phyloP scores from a whole-genome alignment of 164 flowering plant species.

The Berberis thunbergii region DNA sequence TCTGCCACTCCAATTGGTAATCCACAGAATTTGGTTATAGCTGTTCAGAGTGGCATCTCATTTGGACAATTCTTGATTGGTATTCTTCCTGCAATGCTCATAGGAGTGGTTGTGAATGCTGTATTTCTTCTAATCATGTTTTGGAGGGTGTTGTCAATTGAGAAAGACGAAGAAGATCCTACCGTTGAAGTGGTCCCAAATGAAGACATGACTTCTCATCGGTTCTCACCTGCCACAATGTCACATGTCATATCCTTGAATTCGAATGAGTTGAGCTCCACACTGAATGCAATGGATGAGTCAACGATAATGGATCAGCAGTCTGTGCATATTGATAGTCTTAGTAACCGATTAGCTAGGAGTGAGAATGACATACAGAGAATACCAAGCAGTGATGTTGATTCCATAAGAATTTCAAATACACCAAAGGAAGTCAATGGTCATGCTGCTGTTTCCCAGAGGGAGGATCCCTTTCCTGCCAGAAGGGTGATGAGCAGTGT shows the following conservation, averaged over 20 bases:
- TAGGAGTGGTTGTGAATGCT: constrained; percentile 55
- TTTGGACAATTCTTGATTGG: constrained; percentile 59
- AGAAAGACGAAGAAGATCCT: constrained; percentile 46
- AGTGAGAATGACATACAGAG: constrained; percentile 25
- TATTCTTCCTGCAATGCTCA: constrained; percentile 64
- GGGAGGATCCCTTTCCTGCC: constrained; percentile 23
- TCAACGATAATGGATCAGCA: constrained; percentile 13
- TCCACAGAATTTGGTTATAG: constrained; percentile 90
- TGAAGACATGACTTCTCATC: constrained; percentile 50
- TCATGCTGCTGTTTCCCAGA: constrained; percentile 7
- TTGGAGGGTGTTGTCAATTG: constrained; percentile 50
- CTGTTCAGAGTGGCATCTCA: constrained; percentile 56
- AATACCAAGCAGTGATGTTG: constrained; percentile 13
- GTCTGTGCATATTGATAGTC: constrained; percentile 22
- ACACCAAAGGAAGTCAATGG: constrained; percentile 22
- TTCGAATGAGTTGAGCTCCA: constrained; percentile 29
- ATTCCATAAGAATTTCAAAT: constrained; percentile 23
- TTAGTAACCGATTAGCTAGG: constrained; percentile 26
- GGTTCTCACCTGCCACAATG: constrained; percentile 89
- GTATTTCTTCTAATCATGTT: constrained; percentile 46
- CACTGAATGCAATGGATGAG: constrained; percentile 13
- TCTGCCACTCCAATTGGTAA: constrained; percentile 94
- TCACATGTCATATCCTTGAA: constrained; percentile 42
- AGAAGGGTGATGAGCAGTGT: constrained; percentile 10
- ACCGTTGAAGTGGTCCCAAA: constrained; percentile 35